Base-by-base conservation (phyloP, 306 rosid species). In the Urtica urens region DNA sequence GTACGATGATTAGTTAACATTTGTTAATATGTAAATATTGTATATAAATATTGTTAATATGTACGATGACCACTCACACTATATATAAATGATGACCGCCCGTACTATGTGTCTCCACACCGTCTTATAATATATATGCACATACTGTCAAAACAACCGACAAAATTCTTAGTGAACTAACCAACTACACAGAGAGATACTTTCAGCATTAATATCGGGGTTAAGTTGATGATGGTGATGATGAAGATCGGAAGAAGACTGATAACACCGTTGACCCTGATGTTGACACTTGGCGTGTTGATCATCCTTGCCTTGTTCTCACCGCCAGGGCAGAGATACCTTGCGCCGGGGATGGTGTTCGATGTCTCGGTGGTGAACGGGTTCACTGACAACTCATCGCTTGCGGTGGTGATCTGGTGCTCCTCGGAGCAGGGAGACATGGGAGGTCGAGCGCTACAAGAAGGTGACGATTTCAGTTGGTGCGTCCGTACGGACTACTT, bases 341-440 rank as follows among this genome's bases (percentile, higher is more conserved):
- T 56, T 17, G 17, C 35, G 25, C 40, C 40, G 42, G 55, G 60
- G 3, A 50, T 16, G 3, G 85, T 77, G 15, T 87, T 42, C 34
- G 67, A 78, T 9, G 79, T 87, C 3, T 64, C 84, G 10, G 87
- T 83, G 38, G 58, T 75, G 34, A 87, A 87, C 6, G 96, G 94
- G 8, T 87, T 87, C 80, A 54, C 59, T 0, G 61, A 79, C 73
- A 87, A 87, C 48, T 75, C 87, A 0, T 87, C 96, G 0, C 34
- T 78, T 62, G 93, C 96, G 16, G 46, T 87, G 38, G 87, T 87
- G 0, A 80, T 87, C 2, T 87, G 96, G 96, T 87, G 96, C 17
- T 46, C 87, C 0, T 80, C 94, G 0, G 58, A 69, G 38, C 72
- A 79, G 23, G 54, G 57, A 15, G 93, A 83, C 35, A 64, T 87